A percentile compares a stretch with the other conserved stretches of the same genome.
phyloP scores from a whole-genome alignment of 495 filamentous ascomycete species.

The Astrothelium macrocarpum region DNA sequence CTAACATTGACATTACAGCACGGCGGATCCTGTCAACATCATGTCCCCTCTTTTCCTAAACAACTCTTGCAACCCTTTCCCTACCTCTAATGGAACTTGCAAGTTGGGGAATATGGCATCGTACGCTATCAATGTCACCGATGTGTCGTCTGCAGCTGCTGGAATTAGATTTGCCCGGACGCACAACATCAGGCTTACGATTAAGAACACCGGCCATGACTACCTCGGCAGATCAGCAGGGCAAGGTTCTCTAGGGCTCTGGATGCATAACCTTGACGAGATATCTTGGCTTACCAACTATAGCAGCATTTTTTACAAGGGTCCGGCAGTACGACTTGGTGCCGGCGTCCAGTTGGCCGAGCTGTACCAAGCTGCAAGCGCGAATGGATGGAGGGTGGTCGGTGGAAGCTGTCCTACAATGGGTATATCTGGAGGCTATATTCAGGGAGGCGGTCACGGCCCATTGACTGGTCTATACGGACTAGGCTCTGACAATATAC shows the following conservation, averaged over 20 bases:
- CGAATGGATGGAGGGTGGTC: background rate
- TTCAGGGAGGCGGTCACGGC: constrained; percentile 13
- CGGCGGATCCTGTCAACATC: background rate
- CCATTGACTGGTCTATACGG: constrained; percentile 6
- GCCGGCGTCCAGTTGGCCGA: constrained; percentile 7
- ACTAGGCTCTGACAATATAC: constrained; percentile 10
- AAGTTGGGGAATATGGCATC: background rate
- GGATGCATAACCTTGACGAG: constrained; percentile 33
- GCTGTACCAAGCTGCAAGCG: constrained; percentile 1
- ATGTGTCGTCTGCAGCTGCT: background rate
- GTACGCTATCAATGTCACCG: background rate
- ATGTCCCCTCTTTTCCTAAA: background rate
- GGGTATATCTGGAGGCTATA: constrained; percentile 7
- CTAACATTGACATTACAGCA: background rate
- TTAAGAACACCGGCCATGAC: constrained; percentile 15
- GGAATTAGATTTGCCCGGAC: constrained; percentile 8
- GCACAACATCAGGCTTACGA: constrained; percentile 10
- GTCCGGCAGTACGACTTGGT: constrained; percentile 9
- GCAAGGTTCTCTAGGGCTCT: constrained; percentile 33
- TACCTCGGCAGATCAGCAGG: constrained; percentile 22
- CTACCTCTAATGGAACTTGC: background rate
- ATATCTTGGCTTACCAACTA: constrained; percentile 6
- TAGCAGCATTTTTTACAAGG: background rate
- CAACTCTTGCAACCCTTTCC: background rate
- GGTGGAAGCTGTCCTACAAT: constrained; percentile 10